phyloP scores from a whole-genome alignment of 192 early-diverging fungal species.

The Coemansia sp. region DNA sequence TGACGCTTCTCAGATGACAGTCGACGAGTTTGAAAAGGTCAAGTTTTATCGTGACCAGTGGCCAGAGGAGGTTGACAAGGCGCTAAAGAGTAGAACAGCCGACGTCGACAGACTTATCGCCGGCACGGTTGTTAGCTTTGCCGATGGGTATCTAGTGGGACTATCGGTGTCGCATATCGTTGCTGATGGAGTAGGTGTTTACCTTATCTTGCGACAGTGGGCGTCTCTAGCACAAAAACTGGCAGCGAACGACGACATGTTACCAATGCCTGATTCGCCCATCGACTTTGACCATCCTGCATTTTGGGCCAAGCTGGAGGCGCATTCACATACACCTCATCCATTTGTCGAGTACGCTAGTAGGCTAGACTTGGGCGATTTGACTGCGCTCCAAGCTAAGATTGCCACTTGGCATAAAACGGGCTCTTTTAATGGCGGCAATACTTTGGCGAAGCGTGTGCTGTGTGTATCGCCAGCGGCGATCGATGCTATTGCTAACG shows the following conservation, averaged over 20 bases:
- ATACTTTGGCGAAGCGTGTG: background rate
- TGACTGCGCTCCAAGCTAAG: background rate
- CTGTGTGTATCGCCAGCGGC: background rate
- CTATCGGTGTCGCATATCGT: background rate
- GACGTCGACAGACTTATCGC: background rate
- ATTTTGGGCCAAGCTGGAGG: background rate
- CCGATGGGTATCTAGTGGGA: background rate
- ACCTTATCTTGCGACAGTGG: background rate
- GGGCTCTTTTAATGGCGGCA: background rate
- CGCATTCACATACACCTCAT: background rate
- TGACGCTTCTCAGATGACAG: background rate
- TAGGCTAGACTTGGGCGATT: background rate
- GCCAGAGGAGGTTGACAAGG: background rate
- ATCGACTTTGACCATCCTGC: background rate
- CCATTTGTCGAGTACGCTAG: background rate
- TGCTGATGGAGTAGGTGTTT: background rate
- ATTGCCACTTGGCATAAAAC: background rate
- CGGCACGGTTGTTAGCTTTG: background rate
- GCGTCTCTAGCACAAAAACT: background rate
- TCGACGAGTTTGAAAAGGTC: background rate
- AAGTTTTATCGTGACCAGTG: background rate
- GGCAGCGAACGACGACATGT: background rate
- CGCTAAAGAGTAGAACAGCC: background rate
- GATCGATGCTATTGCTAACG: background rate
- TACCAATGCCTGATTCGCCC: background rate